Percentiles rank a stretch among this genome's conserved stretches.
Evolutionary conservation across 768 basidiomycete species (phyloP).

Genomic region (Rhizopogon vesiculosus): DNA sequence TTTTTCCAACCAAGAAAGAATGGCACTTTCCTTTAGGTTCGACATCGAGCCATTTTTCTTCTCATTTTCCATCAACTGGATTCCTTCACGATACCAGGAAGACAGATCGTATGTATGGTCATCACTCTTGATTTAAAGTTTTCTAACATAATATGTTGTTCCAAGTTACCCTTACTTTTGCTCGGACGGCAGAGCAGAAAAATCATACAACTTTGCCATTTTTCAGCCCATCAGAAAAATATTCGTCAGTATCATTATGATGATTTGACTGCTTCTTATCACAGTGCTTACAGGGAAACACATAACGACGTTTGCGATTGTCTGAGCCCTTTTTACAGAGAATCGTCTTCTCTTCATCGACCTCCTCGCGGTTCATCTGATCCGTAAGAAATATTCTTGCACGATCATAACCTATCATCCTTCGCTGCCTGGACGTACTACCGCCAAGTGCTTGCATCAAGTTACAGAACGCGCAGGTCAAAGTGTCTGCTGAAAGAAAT

Average conservation of each 20-base stretch:
- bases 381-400: slow-evolving; percentile 19
- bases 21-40: slow-evolving; percentile 16
- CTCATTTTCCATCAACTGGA: slow-evolving; percentile 45
- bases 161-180: slow-evolving; percentile 39
- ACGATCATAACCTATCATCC: slow-evolving; percentile 34
- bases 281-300: not conserved
- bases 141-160: not conserved
- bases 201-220: not conserved
- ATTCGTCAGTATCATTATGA: not conserved
- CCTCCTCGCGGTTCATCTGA: slow-evolving; percentile 35
- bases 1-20: not conserved
- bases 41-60: slow-evolving; percentile 35
- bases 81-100: slow-evolving; percentile 55
- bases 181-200: slow-evolving; percentile 33
- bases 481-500: slow-evolving; percentile 24
- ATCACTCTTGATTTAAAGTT: no score
- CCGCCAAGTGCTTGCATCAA: slow-evolving; percentile 22
- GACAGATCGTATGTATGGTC: slow-evolving; percentile 19
- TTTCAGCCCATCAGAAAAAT: no score
- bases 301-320: slow-evolving; percentile 4
- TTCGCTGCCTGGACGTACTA: slow-evolving; percentile 18
- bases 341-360: slow-evolving; percentile 27
- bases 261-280: not conserved
- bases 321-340: slow-evolving; percentile 4
- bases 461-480: slow-evolving; percentile 27